Base-by-base conservation (phyloP, 768 basidiomycete genomes). In the Neoboletus subvelutipes region DNA sequence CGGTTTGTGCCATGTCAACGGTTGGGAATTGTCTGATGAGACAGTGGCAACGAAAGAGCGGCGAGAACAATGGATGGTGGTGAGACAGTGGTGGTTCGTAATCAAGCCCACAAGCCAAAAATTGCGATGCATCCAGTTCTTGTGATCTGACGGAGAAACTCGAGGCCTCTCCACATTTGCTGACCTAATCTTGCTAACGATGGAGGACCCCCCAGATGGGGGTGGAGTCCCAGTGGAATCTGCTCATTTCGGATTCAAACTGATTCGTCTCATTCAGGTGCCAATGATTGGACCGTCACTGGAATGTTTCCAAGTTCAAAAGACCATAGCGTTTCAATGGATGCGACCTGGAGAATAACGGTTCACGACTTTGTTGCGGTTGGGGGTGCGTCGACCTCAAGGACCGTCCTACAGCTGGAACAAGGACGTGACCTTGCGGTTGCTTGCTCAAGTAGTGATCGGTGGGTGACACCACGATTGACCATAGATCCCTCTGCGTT, bases 381-480 rank as follows among this genome's bases (percentile, higher is more conserved):
- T 33, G 47, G 15, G 22, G 13, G 15, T 20, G 22, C 31, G n/a
- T 48, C 41, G 15, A 47, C 55, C 9, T 53, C 54, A 4, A 49
- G 52, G n/a, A 31, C 41, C 22, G 37, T 50, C 4, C 42, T 45
- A 18, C 58, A 37, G 33, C 33, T 67, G 26, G 65, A 67, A 36
- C 60, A 56, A 24, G 71, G 63, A 20, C 64, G 64, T 52, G 53
- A 52, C 55, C 53, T 73, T 22, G 66, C 48, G 5, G 17, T 56
- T 29, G 60, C 59, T 28, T 59, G 60, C 45, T 67, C 62, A 6
- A 33, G 26, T 20, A 18, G 34, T 41, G 8, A 50, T 39, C 56
- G 34, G 20, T 72, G 71, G 71, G 55, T 58, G 20, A 54, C 60
- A 20, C 64, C 67, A n/a, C 57, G n/a, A 10, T 45, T 52, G 22